A percentile compares a stretch with the other conserved stretches of the same genome.
phyloP scores from a whole-genome alignment of 2,329 filamentous ascomycete genomes.

The Fusarium chaquense region DNA sequence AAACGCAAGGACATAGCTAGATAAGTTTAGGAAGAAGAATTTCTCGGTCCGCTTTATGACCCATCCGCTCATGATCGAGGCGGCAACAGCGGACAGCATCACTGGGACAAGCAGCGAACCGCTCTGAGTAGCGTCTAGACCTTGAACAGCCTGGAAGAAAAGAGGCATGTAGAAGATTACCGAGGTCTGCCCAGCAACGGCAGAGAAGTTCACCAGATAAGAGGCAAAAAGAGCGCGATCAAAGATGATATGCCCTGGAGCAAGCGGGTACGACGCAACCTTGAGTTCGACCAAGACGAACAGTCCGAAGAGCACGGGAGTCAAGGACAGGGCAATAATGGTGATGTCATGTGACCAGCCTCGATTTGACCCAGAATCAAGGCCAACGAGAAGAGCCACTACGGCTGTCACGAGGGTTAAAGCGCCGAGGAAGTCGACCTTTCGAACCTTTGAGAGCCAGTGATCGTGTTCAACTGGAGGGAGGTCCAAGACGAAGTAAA shows the following conservation, averaged over 20 bases:
- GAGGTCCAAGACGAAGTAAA: slow-evolving; percentile 71
- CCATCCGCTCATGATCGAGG: slow-evolving; percentile 73
- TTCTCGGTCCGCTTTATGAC: slow-evolving; percentile 77
- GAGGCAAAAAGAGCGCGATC: slow-evolving; percentile 73
- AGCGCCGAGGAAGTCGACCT: slow-evolving; percentile 81
- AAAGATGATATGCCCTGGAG: slow-evolving; percentile 79
- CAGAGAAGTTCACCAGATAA: slow-evolving; percentile 80
- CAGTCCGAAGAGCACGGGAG: slow-evolving; percentile 69
- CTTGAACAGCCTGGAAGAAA: slow-evolving; percentile 80
- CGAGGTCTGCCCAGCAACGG: slow-evolving; percentile 68
- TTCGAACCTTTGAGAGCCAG: slow-evolving; percentile 73
- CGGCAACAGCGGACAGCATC: slow-evolving; percentile 71
- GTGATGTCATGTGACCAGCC: slow-evolving; percentile 73
- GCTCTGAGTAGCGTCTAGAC: slow-evolving; percentile 71
- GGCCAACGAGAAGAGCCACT: slow-evolving; percentile 72
- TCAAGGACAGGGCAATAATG: slow-evolving; percentile 66
- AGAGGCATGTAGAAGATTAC: slow-evolving; percentile 80
- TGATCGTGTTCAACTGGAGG: slow-evolving; percentile 71
- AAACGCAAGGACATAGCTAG: slow-evolving; percentile 65
- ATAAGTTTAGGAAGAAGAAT: slow-evolving; percentile 77
- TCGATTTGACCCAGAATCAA: slow-evolving; percentile 79
- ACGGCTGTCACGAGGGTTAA: slow-evolving; percentile 74
- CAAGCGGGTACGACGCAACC: slow-evolving; percentile 77
- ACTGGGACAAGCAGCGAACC: slow-evolving; percentile 75
- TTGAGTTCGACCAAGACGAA: slow-evolving; percentile 78